These are phyloP conservation scores for Spatholobus suberectus DNA, from an alignment of 306 rosid genomes.

Conservation along the genomic window DNA sequence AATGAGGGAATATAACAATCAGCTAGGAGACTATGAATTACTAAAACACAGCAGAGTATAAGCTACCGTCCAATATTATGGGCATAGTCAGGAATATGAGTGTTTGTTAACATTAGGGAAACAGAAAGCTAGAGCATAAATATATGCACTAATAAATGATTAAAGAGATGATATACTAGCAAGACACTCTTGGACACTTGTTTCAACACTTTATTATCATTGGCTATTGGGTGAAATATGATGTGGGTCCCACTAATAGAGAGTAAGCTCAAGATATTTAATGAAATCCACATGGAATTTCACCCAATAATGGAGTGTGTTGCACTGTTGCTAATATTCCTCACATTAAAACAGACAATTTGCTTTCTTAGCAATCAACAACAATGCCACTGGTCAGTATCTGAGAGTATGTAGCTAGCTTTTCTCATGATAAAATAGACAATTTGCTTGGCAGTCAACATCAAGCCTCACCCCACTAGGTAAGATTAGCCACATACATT, in stretches of 20 bases:
- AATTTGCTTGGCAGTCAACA: neutral
- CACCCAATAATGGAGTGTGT: neutral
- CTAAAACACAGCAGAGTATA: neutral
- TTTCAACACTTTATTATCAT: neutral
- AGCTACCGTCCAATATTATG: constrained; percentile 15
- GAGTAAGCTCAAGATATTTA: neutral
- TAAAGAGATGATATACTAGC: neutral
- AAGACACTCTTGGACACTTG: neutral
- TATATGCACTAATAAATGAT: neutral
- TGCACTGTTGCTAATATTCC: neutral
- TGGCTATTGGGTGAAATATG: neutral
- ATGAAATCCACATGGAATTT: neutral
- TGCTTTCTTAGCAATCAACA: neutral
- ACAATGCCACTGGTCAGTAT: neutral
- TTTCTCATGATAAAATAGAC: neutral
- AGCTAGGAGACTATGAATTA: constrained; percentile 26
- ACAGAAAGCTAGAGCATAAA: neutral
- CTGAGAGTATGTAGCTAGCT: neutral
- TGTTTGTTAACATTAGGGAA: neutral
- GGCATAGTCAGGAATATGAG: constrained; percentile 12
- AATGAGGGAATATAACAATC: constrained; percentile 34
- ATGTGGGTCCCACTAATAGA: neutral
- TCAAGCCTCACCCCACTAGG: neutral
- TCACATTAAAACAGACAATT: neutral
- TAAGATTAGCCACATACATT: neutral